Evolutionary conservation across 2,329 filamentous ascomycete species (phyloP).

Genomic region (Cadophora sp.): DNA sequence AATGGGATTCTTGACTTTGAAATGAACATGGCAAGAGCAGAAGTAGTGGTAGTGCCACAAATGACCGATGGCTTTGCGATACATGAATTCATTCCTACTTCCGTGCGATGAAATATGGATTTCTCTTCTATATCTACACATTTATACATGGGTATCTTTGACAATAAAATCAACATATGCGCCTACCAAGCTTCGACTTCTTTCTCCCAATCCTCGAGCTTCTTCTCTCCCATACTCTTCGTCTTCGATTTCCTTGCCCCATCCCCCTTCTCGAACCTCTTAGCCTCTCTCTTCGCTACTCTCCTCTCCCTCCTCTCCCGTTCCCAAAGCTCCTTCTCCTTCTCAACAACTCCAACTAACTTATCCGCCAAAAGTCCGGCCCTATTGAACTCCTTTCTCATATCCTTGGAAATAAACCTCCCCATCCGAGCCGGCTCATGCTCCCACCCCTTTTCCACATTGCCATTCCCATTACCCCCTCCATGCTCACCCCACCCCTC

Average conservation of each 20-base stretch:
- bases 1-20: neutral
- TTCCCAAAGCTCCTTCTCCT: constrained; percentile 52
- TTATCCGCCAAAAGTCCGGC: constrained; percentile 42
- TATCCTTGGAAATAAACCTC: neutral
- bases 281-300: constrained; percentile 17
- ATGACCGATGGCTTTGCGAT: neutral
- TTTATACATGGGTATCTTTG: constrained; percentile 11
- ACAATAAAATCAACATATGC: neutral
- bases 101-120: neutral
- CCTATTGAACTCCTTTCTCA: constrained; percentile 39
- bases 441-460: constrained; percentile 18
- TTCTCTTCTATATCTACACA: neutral
- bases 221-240: constrained; percentile 4
- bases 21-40: neutral
- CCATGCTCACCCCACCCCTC: constrained; percentile 13
- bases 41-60: neutral
- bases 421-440: constrained; percentile 11
- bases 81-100: neutral
- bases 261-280: neutral
- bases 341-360: constrained; percentile 55
- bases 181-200: neutral
- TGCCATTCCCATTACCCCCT: neutral
- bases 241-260: neutral
- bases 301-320: constrained; percentile 41
- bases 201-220: constrained; percentile 9